A percentile compares a stretch with the other conserved stretches of the same genome.
These are phyloP conservation scores for Draba incana DNA, from an alignment of 345 rosid species.

Conservation along the genomic window DNA sequence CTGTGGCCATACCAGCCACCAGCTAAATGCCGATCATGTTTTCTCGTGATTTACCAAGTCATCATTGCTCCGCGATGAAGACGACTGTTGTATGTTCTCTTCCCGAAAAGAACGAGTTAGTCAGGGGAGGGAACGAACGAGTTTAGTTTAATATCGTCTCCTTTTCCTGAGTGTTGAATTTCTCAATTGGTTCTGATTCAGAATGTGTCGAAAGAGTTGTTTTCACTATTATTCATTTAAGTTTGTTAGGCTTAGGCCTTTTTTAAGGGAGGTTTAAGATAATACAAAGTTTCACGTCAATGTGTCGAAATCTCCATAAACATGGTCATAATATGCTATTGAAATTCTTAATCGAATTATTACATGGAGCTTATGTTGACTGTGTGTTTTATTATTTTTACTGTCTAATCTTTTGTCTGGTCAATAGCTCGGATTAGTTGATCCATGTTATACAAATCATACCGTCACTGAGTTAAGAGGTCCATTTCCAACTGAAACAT, in stretches of 20 bases:
- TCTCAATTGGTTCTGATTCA: slow-evolving; percentile 26
- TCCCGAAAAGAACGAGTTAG: slow-evolving; percentile 1
- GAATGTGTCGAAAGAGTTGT: slow-evolving; percentile 17
- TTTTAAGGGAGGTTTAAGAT: slow-evolving; percentile 19
- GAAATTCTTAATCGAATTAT: not conserved
- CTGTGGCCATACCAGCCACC: slow-evolving; percentile 53
- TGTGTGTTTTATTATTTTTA: no score
- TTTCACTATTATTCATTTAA: not conserved
- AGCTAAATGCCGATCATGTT: slow-evolving; percentile 23
- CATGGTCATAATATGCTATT: not conserved
- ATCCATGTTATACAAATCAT: no score
- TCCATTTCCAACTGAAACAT: no score
- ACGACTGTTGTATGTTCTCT: slow-evolving; percentile 25
- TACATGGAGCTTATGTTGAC: not conserved
- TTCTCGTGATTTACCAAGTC: slow-evolving; percentile 18
- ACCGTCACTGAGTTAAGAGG: no score
- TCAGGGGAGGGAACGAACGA: not conserved
- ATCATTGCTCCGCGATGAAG: slow-evolving; percentile 26
- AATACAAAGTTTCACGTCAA: slow-evolving; percentile 33
- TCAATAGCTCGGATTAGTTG: no score
- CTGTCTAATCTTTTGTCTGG: no score
- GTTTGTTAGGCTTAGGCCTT: slow-evolving; percentile 28
- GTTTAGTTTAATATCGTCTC: slow-evolving; percentile 15
- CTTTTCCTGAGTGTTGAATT: slow-evolving; percentile 14
- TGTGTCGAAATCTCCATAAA: slow-evolving; percentile 41